Evolutionary conservation across 768 basidiomycete species (phyloP).

Genomic region (Arthromyces matolae): DNA sequence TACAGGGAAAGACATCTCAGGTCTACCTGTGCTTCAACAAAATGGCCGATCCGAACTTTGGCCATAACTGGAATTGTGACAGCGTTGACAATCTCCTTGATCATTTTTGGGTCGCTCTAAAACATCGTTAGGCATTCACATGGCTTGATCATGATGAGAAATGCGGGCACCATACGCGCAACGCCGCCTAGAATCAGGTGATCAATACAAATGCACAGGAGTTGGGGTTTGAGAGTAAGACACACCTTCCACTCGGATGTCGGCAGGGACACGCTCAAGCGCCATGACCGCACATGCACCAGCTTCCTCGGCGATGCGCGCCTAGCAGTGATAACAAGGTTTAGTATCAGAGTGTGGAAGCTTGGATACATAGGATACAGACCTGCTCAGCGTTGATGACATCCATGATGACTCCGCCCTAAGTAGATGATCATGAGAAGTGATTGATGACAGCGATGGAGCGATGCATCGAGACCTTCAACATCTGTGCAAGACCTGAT

Average conservation of each 20-base stretch:
- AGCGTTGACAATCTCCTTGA: conserved; percentile 91
- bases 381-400: conserved; percentile 74
- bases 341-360: conserved; percentile 7
- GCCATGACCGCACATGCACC: conserved; percentile 99
- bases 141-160: too few species aligned
- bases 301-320: conserved; percentile 94
- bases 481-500: conserved; percentile 94
- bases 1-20: neutral
- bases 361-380: conserved; percentile 10
- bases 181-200: conserved; percentile 60
- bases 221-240: conserved; percentile 1
- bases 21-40: conserved; percentile 89
- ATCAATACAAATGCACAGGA: conserved; percentile 2
- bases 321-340: conserved; percentile 52
- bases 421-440: conserved; percentile 11
- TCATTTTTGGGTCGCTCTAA: conserved; percentile 92
- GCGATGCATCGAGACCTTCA: conserved; percentile 60
- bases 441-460: conserved; percentile 3
- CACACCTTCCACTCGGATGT: conserved; percentile 76
- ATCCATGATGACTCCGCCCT: conserved; percentile 95
- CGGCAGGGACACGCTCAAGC: conserved; percentile 90
- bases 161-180: conserved; percentile 91
- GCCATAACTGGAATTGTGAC: conserved; percentile 98
- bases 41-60: conserved; percentile 94
- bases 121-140: conserved; percentile 17